Evolutionary conservation across 345 rosid species (phyloP), one percentile per base, ranked within the genome.

Genomic region (Iberis pinnata): DNA sequence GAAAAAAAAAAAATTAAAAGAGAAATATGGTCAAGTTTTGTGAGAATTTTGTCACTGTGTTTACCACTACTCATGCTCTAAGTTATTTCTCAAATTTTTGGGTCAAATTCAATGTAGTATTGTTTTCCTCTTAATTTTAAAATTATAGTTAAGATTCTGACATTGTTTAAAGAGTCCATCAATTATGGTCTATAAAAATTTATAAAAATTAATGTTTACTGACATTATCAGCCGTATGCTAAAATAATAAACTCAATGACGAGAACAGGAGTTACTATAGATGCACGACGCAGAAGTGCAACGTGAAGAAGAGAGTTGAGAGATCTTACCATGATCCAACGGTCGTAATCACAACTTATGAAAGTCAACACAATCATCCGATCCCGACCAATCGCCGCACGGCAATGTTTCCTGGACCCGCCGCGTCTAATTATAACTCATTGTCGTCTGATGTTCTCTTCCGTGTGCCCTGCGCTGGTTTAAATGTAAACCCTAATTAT

Each of bases 201-300:
- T n/a, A n/a, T n/a, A n/a, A n/a, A n/a, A n/a, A n/a, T 2, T 24
- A 43, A n/a, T 25, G 8, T 44, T 44, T 56, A 65, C 52, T 7
- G 22, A 56, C 14, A 33, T 42, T 37, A 26, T 9, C 33, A 56
- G 20, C 17, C 63, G 8, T 12, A 58, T 65, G 65, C 48, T 43
- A 65, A 33, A 33, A 49, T 24, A 3, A 26, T 32, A 16, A 6
- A 11, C 32, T 20, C 17, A 13, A 56, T 65, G 15, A 27, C 17
- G 40, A 27, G 11, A 45, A 41, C 59, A 89, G 97, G 61, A 86
- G 97, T 72, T 89, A 89, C 63, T 89, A 89, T 25, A 67, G 94
- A 66, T 89, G 97, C 94, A 89, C 97, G 11, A 89, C 81, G 3
- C 89, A 80, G 65, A 86, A 78, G 43, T 89, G 95, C 61, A 77